These are phyloP conservation scores for Dryadomyces quercus-mongolicae DNA, from an alignment of 2,329 filamentous ascomycete species.

Conservation along the genomic window DNA sequence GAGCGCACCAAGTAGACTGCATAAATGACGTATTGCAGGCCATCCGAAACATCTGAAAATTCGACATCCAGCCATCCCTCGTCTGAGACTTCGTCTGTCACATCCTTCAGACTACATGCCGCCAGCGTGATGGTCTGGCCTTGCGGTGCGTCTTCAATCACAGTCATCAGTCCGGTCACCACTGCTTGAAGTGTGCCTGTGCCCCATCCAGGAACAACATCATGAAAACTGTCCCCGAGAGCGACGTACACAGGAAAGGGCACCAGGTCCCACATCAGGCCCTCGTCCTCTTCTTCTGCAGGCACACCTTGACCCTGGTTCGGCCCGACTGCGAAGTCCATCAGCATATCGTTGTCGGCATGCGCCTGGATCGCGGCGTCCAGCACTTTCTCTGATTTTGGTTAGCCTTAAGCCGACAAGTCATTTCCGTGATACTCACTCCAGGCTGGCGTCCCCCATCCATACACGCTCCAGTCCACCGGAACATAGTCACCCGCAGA, in stretches of 20 bases:
- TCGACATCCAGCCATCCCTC: not conserved
- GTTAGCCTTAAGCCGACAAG: not conserved
- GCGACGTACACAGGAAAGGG: conserved; percentile 18
- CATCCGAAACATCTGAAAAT: not conserved
- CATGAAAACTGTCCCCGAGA: conserved; percentile 17
- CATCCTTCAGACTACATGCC: conserved; percentile 7
- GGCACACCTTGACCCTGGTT: conserved; percentile 36
- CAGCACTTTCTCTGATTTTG: conserved; percentile 8
- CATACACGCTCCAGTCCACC: conserved; percentile 22
- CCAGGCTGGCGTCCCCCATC: conserved; percentile 6
- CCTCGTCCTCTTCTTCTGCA: conserved; percentile 19
- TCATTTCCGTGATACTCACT: not conserved
- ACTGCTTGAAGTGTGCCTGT: conserved; percentile 9
- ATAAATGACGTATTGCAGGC: conserved; percentile 3
- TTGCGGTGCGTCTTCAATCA: not conserved
- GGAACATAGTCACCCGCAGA: conserved; percentile 9
- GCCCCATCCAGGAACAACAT: conserved; percentile 24
- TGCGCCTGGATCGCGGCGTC: conserved; percentile 15
- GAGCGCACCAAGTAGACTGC: conserved; percentile 10
- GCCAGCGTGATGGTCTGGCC: conserved; percentile 2
- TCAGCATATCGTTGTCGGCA: conserved; percentile 22
- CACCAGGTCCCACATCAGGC: conserved; percentile 21
- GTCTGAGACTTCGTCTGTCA: conserved; percentile 1
- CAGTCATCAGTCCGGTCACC: conserved; percentile 11
- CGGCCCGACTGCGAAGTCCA: conserved; percentile 34